phyloP scores from a whole-genome alignment of 176 grass and related monocot genomes.

The Eleusine coracana region DNA sequence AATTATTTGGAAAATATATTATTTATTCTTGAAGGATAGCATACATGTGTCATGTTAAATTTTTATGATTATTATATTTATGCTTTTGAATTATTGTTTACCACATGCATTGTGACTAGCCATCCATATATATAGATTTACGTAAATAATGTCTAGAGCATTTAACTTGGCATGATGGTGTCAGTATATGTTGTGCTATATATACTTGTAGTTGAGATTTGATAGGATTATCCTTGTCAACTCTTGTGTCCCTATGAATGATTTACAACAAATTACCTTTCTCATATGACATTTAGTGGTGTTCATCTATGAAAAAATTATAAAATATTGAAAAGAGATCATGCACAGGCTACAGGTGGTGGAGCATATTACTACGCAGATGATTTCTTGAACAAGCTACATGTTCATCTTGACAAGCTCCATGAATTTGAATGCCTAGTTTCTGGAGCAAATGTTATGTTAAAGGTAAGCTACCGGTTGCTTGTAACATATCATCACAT shows the following conservation, averaged over 20 bases:
- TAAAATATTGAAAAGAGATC: not conserved
- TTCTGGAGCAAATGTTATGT: slow-evolving; percentile 85
- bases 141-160: too few relatives aligned
- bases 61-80: too few relatives aligned
- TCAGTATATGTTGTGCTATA: too few relatives aligned
- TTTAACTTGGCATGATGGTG: too few relatives aligned
- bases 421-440: slow-evolving; percentile 94
- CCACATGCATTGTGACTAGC: too few relatives aligned
- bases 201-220: too few relatives aligned
- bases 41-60: too few relatives aligned
- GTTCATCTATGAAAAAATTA: not conserved
- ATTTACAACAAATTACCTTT: slow-evolving; percentile 15
- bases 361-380: slow-evolving; percentile 84
- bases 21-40: too few relatives aligned
- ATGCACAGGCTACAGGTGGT: slow-evolving; percentile 85
- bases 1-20: too few relatives aligned
- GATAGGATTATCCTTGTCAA: too few relatives aligned
- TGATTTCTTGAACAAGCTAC: slow-evolving; percentile 71
- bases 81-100: too few relatives aligned
- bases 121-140: too few relatives aligned
- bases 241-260: not conserved
- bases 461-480: slow-evolving; percentile 54
- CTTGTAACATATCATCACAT: not conserved
- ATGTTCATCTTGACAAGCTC: slow-evolving; percentile 88
- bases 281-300: not conserved